These are phyloP conservation scores for Lasiosphaeria hispida DNA, from an alignment of 495 filamentous ascomycete species.

Conservation along the genomic window DNA sequence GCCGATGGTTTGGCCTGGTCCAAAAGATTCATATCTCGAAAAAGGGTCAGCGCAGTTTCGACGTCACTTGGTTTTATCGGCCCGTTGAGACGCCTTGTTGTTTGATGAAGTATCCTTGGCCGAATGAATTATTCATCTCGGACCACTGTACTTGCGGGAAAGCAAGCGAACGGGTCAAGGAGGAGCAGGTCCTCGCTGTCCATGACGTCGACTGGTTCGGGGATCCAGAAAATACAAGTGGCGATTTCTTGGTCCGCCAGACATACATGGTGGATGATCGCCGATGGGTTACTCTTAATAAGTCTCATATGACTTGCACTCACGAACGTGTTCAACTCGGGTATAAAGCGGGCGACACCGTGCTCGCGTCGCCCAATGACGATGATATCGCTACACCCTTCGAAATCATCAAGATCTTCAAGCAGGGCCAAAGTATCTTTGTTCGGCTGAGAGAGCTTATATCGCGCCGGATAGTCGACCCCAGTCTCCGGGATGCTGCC, in stretches of 20 bases:
- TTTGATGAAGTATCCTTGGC: conserved; percentile 60
- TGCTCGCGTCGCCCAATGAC: conserved; percentile 41
- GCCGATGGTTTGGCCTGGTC: conserved; percentile 65
- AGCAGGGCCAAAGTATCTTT: conserved; percentile 26
- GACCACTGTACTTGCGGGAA: conserved; percentile 69
- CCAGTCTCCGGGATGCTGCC: conserved; percentile 29
- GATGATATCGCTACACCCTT: conserved; percentile 50
- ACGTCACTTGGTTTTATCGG: conserved; percentile 70
- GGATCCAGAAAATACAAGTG: conserved; percentile 35
- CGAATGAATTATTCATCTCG: conserved; percentile 72
- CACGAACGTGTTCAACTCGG: conserved; percentile 20
- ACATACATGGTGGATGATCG: conserved; percentile 54
- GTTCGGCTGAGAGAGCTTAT: conserved; percentile 47
- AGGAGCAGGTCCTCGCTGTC: conserved; percentile 51
- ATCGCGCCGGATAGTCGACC: conserved; percentile 43
- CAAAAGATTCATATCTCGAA: conserved; percentile 47
- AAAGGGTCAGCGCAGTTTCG: conserved; percentile 42
- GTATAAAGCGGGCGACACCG: conserved; percentile 53
- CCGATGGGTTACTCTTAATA: conserved; percentile 50
- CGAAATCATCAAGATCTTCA: conserved; percentile 48
- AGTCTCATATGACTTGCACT: conserved; percentile 43
- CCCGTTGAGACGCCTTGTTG: conserved; percentile 65
- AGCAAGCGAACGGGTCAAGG: conserved; percentile 38
- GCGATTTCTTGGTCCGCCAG: conserved; percentile 64
- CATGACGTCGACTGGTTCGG: conserved; percentile 56